Base-by-base conservation (phyloP, 768 basidiomycete genomes). In the Leucocoprinus birnbaumii region DNA sequence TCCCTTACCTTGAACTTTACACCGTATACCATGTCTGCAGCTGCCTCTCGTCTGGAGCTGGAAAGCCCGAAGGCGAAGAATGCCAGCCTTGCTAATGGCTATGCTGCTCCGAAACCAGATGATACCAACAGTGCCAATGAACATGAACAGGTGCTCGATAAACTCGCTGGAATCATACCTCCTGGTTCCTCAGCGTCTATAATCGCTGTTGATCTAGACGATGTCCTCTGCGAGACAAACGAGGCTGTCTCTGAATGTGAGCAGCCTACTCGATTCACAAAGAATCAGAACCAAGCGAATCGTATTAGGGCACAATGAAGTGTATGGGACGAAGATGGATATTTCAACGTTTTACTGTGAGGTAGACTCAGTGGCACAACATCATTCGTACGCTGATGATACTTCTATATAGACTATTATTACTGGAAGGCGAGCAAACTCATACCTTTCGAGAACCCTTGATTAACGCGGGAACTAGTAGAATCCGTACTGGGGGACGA, bases 141-240 rank as follows among this genome's bases (percentile, higher is more conserved):
- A 13, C 25, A 55, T 34, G 60, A 63, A 19, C 49, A 51, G 31
- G 56, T 55, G 3, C 24, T 66, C 22, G 58, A 61, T 25, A 37
- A 59, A 16, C 52, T 64, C 25, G 37, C 43, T 27, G 51, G 26
- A 19, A 42, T 57, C 45, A 7, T 53, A 10, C 58, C 67, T n/a
- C 63, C 68, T 16, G 55, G 62, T 7, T 58, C 63, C 7, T 53
- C 59, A 46, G 65, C 62, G 52, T 76, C 75, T 24, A 64, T 84
- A 48, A 80, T 88, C 61, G 82, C 84, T 3, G 69, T 86, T 38
- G 86, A 88, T 66, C 61, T 87, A 52, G 86, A 88, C 57, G 87
- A 88, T 68, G 86, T 88, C 35, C 68, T 88, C 53, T 73, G 80
- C 57, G 66, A 77, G 63, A 89, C 86, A n/a, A 89, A 88, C 65